Evolutionary conservation across 2,329 filamentous ascomycete genomes (phyloP), one percentile per base, ranked within the genome.

Genomic region (Colletotrichum sidae): DNA sequence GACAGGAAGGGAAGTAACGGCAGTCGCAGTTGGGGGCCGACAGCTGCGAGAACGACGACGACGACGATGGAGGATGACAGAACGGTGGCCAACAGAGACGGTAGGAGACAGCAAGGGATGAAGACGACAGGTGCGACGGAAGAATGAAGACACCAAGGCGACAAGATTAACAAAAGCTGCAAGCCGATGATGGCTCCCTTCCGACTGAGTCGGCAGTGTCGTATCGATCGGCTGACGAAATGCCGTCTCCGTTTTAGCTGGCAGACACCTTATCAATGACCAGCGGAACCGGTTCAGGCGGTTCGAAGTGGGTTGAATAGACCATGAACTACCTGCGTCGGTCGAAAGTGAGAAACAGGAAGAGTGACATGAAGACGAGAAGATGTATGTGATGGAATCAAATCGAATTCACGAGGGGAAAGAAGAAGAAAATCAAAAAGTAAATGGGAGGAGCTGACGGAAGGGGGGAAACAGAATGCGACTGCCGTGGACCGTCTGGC

Each of bases 381-480:
- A 25, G 25, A 25, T 25, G 25, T 13, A 39, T 46, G 13, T 15
- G 39, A 25, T 17, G 2, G 7, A 13, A 51, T 25, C 25, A 25
- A 25, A 4, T 25, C 25, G 25, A 25, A 4, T 25, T 25, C 25
- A 17, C 25, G 25, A 25, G 25, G 25, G 25, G 25, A 25, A 25
- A 25, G 25, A 25, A 55, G 47, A 44, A 12, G 59, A 38, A 38
- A 53, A 55, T 56, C 57, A 63, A 25, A 45, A 39, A 44, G 25
- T 60, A 50, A 56, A 49, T 33, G 44, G 37, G 39, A 15, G 33
- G 33, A 44, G 47, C 38, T 49, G 52, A 49, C 57, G 51, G 35
- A 55, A 55, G 35, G 45, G 56, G 57, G 44, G 33, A 41, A 13
- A 38, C 13, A 49, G 51, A 25, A 34, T 34, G 35, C 44, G 42